phyloP scores from a whole-genome alignment of 805 yeast genomes.

The Candida ovalis region DNA sequence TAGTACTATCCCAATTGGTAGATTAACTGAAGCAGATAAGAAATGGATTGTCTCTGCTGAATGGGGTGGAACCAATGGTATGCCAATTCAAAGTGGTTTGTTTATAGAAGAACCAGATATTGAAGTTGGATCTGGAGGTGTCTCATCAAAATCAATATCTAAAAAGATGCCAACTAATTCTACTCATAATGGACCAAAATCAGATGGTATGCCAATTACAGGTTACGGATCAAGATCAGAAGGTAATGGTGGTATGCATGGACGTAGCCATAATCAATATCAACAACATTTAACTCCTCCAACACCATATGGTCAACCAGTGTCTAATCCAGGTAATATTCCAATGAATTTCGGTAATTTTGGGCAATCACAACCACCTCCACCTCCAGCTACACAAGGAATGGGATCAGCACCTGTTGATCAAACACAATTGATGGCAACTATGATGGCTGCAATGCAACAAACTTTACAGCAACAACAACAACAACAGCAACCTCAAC shows the following conservation, averaged over 20 bases:
- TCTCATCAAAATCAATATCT: slow-evolving; percentile 86
- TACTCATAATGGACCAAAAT: slow-evolving; percentile 79
- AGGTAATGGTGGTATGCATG: background rate
- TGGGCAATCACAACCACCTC: slow-evolving; percentile 13
- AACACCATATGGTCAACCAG: slow-evolving; percentile 10
- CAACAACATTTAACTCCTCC: slow-evolving; percentile 13
- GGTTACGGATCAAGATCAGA: background rate
- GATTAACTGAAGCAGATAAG: slow-evolving; percentile 91
- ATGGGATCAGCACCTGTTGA: slow-evolving; percentile 5
- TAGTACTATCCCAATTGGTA: slow-evolving; percentile 78
- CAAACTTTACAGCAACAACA: slow-evolving; percentile 19
- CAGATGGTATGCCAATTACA: slow-evolving; percentile 38
- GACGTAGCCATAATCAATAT: background rate
- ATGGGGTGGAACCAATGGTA: slow-evolving; percentile 97
- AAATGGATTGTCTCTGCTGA: slow-evolving; percentile 87
- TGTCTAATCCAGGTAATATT: slow-evolving; percentile 21
- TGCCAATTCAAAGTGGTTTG: slow-evolving; percentile 70
- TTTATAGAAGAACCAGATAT: slow-evolving; percentile 97
- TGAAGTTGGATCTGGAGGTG: slow-evolving; percentile 94
- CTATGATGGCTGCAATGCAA: slow-evolving; percentile 33
- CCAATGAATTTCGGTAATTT: slow-evolving; percentile 21
- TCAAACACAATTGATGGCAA: slow-evolving; percentile 26
- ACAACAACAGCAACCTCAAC: slow-evolving; percentile 17
- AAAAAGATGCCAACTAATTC: slow-evolving; percentile 91
- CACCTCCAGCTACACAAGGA: slow-evolving; percentile 7